These are phyloP conservation scores for Apiotrichum akiyoshidainum DNA, from an alignment of 1,284 basidiomycete genomes.

Conservation along the genomic window DNA sequence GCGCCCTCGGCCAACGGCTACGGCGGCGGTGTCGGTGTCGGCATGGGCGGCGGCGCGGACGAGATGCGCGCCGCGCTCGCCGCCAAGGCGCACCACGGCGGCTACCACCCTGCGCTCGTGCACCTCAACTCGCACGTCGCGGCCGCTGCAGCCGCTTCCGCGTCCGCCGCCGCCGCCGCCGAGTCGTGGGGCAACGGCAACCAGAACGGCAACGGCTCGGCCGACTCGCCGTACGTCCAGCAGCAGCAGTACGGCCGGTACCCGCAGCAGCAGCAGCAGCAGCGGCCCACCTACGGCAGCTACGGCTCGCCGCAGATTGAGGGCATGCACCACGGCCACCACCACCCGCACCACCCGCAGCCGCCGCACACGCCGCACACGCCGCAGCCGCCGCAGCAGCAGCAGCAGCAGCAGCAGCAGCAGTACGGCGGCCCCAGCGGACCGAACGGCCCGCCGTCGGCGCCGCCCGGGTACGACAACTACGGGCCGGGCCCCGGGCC, in stretches of 20 bases:
- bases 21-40: background rate
- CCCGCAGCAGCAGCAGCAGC: background rate
- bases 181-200: conserved; percentile 7
- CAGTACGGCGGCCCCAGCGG: background rate
- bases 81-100: conserved; percentile 6
- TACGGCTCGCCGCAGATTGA: conserved; percentile 5
- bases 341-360: background rate
- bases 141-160: background rate
- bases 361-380: background rate
- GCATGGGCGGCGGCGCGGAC: conserved; percentile 1
- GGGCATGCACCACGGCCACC: background rate
- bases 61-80: conserved; percentile 12
- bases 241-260: background rate
- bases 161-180: background rate
- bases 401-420: too few relatives aligned
- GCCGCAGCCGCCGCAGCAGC: too few relatives aligned
- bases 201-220: background rate
- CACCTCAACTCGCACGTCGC: conserved; percentile 19
- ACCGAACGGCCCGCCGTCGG: background rate
- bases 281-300: background rate
- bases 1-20: conserved; percentile 18
- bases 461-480: conserved; percentile 8
- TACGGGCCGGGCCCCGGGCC: conserved; percentile 2
- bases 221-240: background rate
- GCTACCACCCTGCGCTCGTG: conserved; percentile 22